phyloP scores from a whole-genome alignment of 108 stramenopile genomes.

The Nitzschia palea region DNA sequence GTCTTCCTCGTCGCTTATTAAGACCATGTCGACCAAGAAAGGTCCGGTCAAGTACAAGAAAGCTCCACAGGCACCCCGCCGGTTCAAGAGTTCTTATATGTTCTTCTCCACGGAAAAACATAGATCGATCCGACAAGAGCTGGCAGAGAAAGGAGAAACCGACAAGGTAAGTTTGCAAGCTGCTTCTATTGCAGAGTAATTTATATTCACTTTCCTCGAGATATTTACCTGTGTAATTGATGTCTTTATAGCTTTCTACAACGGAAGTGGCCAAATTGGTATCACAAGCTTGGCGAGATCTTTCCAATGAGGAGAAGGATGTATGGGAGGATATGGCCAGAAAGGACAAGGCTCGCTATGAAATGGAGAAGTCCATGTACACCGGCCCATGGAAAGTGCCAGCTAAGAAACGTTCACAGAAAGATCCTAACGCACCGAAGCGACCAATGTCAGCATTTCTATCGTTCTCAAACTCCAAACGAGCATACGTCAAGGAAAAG shows the following conservation, averaged over 20 bases:
- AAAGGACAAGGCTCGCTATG: constrained; percentile 61
- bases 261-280: constrained; percentile 45
- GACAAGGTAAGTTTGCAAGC: constrained; percentile 7
- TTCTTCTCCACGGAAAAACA: constrained; percentile 56
- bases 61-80: constrained; percentile 54
- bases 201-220: neutral
- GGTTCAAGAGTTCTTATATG: constrained; percentile 64
- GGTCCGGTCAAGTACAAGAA: constrained; percentile 30
- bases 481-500: constrained; percentile 29
- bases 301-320: constrained; percentile 35
- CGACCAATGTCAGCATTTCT: constrained; percentile 61
- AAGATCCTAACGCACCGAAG: constrained; percentile 60
- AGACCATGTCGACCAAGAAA: neutral
- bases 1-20: neutral
- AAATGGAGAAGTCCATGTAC: constrained; percentile 49
- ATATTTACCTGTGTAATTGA: neutral
- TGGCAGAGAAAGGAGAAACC: constrained; percentile 38
- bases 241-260: constrained; percentile 18
- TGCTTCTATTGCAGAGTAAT: neutral
- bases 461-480: constrained; percentile 42
- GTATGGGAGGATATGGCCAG: constrained; percentile 55
- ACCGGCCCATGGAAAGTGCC: constrained; percentile 59
- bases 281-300: constrained; percentile 30
- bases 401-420: constrained; percentile 37
- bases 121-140: constrained; percentile 45